phyloP scores from a whole-genome alignment of 176 grass and related monocot genomes.

The Areca catechu region DNA sequence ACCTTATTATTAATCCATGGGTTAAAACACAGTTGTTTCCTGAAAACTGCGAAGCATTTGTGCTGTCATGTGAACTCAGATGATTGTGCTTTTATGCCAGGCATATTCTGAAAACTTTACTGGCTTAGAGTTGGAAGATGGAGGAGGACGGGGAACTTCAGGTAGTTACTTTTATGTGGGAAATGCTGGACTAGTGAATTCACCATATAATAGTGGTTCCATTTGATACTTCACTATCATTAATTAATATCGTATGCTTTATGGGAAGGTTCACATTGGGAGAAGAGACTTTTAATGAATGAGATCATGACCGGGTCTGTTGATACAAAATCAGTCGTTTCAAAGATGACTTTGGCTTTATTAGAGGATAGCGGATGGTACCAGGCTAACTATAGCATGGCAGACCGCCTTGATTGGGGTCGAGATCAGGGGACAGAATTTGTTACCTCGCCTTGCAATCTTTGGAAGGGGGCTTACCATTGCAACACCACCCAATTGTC shows the following conservation, averaged over 20 bases:
- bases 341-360: constrained; percentile 97
- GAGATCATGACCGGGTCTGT: constrained; percentile 99
- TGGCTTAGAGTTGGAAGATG: constrained; percentile 95
- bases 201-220: too few species aligned
- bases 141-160: constrained; percentile 95
- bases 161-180: constrained; percentile 29
- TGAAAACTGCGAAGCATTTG: not conserved
- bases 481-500: constrained; percentile 95
- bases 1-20: too few species aligned
- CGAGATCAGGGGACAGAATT: constrained; percentile 93
- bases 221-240: not conserved
- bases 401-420: constrained; percentile 90
- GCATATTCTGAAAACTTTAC: constrained; percentile 96
- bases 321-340: constrained; percentile 94
- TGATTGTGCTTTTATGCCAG: constrained; percentile 23
- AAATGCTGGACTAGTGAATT: too few species aligned
- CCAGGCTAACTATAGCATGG: constrained; percentile 99
- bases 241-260: not conserved
- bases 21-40: too few species aligned
- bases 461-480: constrained; percentile 84
- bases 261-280: constrained; percentile 85
- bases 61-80: not conserved
- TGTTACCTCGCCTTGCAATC: constrained; percentile 70
- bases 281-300: constrained; percentile 98
- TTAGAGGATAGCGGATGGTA: constrained; percentile 99